Percentiles rank a stretch among this genome's conserved stretches.
These are phyloP conservation scores for Magnusiomyces suaveolens DNA, from an alignment of 1,139 yeast species.

Conservation along the genomic window DNA sequence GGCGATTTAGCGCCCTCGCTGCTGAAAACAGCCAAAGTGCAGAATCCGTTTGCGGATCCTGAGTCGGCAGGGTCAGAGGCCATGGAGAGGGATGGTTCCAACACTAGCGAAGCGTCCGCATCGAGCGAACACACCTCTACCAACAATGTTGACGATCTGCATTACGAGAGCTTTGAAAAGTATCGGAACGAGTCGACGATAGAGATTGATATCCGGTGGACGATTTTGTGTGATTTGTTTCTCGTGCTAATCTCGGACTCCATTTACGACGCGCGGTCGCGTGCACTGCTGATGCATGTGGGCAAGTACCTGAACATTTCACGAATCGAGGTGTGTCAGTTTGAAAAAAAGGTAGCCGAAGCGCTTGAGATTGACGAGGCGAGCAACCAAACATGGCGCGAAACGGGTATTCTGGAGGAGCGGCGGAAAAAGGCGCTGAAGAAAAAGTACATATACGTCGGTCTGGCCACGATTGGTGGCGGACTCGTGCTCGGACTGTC, in stretches of 20 bases:
- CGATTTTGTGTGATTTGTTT: slow-evolving; percentile 81
- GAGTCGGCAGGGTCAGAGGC: neutral
- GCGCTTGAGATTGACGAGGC: slow-evolving; percentile 79
- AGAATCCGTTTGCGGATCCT: slow-evolving; percentile 23
- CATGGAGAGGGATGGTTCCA: neutral
- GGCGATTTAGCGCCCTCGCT: slow-evolving; percentile 55
- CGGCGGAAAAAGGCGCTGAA: slow-evolving; percentile 57
- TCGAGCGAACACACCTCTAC: neutral
- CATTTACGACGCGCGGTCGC: slow-evolving; percentile 78
- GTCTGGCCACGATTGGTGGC: slow-evolving; percentile 95
- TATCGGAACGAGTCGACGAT: slow-evolving; percentile 34
- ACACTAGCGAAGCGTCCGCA: neutral
- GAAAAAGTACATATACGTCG: slow-evolving; percentile 75
- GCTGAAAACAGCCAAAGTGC: slow-evolving; percentile 24
- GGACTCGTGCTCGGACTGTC: slow-evolving; percentile 88
- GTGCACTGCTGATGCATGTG: slow-evolving; percentile 61
- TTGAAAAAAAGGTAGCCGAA: slow-evolving; percentile 84
- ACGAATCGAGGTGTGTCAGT: slow-evolving; percentile 64
- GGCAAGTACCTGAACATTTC: slow-evolving; percentile 52
- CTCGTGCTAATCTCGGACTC: slow-evolving; percentile 74
- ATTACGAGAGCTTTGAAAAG: slow-evolving; percentile 31
- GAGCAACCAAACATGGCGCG: slow-evolving; percentile 65
- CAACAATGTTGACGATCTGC: slow-evolving; percentile 16
- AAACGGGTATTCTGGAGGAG: slow-evolving; percentile 56
- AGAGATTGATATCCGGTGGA: slow-evolving; percentile 83